Evolutionary conservation across 2,329 filamentous ascomycete species (phyloP).

Genomic region (Aspergillus transmontanensis): DNA sequence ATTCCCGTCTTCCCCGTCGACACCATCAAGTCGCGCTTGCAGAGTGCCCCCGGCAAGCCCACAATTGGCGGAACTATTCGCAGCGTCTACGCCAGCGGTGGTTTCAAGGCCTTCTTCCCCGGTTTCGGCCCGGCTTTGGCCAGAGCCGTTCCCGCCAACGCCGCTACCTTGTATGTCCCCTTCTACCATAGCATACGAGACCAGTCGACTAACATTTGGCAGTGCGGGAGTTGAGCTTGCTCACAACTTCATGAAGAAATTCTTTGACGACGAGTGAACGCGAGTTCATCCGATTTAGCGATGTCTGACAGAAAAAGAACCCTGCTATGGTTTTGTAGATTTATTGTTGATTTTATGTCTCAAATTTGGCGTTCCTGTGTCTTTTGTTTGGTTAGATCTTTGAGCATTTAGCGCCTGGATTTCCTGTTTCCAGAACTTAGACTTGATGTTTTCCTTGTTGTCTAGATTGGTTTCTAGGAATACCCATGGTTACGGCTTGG

Average conservation of each 20-base stretch:
- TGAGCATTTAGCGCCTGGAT: constrained; percentile 18
- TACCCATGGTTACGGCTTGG: neutral
- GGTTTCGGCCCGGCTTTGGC: constrained; percentile 91
- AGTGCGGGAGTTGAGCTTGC: constrained; percentile 54
- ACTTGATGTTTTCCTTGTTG: constrained; percentile 15
- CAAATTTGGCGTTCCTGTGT: constrained; percentile 2
- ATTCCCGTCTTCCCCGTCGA: constrained; percentile 97
- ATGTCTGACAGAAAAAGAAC: neutral
- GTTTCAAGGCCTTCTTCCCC: constrained; percentile 92
- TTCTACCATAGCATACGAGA: neutral
- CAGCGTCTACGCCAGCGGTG: constrained; percentile 80
- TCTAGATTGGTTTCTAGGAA: constrained; percentile 12
- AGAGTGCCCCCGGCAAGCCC: constrained; percentile 84
- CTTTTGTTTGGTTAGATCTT: constrained; percentile 6
- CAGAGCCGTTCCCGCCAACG: constrained; percentile 92
- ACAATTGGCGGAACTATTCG: constrained; percentile 78
- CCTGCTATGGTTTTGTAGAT: constrained; percentile 2
- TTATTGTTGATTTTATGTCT: constrained; percentile 5
- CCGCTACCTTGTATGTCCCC: constrained; percentile 74
- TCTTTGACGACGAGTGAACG: constrained; percentile 35
- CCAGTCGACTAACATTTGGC: constrained; percentile 12
- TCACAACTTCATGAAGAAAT: constrained; percentile 52
- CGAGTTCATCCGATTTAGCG: neutral
- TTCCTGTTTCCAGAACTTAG: constrained; percentile 15
- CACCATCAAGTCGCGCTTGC: constrained; percentile 90